phyloP scores from a whole-genome alignment of 2,329 filamentous ascomycete species.

The Cercospora citrullina region DNA sequence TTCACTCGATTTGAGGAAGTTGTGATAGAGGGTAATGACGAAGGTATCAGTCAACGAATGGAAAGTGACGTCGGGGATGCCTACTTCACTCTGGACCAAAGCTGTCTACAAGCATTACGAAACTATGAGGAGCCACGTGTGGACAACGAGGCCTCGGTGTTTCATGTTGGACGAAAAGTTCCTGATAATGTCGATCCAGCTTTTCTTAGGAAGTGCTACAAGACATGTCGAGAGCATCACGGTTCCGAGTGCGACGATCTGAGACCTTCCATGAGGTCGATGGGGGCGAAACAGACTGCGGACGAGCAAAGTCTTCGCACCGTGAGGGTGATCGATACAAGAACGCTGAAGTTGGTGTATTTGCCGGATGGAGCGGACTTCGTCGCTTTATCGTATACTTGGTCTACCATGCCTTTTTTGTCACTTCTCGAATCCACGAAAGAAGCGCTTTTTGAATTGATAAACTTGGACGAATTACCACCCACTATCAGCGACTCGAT shows the following conservation, averaged over 20 bases:
- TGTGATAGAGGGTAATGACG: no score
- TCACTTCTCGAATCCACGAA: neutral
- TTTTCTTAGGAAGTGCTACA: neutral
- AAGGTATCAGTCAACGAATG: neutral
- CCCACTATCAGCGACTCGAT: neutral
- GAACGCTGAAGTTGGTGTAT: neutral
- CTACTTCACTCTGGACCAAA: neutral
- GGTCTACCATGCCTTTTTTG: neutral
- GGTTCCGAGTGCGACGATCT: neutral
- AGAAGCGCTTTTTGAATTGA: rapidly evolving
- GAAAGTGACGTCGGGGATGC: neutral
- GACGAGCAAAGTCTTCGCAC: no score
- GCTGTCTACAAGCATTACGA: neutral
- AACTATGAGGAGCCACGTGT: neutral
- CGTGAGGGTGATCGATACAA: neutral
- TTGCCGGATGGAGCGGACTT: neutral
- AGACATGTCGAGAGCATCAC: neutral
- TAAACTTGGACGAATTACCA: neutral
- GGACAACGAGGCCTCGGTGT: neutral
- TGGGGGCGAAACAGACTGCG: no score
- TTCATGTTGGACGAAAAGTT: neutral
- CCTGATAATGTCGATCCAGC: neutral
- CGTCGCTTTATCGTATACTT: neutral
- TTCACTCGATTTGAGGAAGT: neutral
- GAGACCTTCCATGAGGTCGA: no score